phyloP scores from a whole-genome alignment of 306 rosid species.

The Coriaria nepalensis region DNA sequence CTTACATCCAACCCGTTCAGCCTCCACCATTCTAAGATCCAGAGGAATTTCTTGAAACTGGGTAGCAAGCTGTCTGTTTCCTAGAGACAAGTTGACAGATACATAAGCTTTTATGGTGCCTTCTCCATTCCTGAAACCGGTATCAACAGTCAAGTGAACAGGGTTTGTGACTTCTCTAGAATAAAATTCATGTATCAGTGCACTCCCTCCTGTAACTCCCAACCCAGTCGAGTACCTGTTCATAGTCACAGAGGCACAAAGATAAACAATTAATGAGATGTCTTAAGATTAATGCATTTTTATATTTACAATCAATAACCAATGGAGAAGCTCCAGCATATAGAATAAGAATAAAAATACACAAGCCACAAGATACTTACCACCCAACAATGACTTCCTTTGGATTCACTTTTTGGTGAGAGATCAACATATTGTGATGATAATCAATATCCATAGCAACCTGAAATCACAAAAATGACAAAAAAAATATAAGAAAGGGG shows the following conservation, averaged over 20 bases:
- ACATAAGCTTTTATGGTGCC: conserved; percentile 63
- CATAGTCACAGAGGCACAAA: conserved; percentile 1
- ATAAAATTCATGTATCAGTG: conserved; percentile 82
- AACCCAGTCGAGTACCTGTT: conserved; percentile 88
- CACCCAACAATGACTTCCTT: conserved; percentile 95
- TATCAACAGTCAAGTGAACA: conserved; percentile 85
- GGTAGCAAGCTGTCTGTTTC: conserved; percentile 83
- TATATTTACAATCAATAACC: too few species aligned
- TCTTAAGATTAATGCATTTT: not conserved
- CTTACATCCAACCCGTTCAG: conserved; percentile 86
- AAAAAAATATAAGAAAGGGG: not conserved
- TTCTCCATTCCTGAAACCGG: conserved; percentile 63
- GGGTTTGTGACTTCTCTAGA: conserved; percentile 81
- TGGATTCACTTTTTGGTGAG: conserved; percentile 91
- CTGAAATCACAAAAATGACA: conserved; percentile 19
- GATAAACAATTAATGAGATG: not conserved
- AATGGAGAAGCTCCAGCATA: too few species aligned
- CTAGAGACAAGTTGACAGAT: conserved; percentile 64
- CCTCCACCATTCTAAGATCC: conserved; percentile 89
- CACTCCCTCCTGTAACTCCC: conserved; percentile 84
- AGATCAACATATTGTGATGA: conserved; percentile 73
- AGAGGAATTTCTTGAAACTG: conserved; percentile 93
- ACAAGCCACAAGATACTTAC: conserved; percentile 22
- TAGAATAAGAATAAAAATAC: not conserved
- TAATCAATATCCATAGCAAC: conserved; percentile 95